phyloP scores from a whole-genome alignment of 352 stramenopile genomes.

The Phytophthora agathidicida region DNA sequence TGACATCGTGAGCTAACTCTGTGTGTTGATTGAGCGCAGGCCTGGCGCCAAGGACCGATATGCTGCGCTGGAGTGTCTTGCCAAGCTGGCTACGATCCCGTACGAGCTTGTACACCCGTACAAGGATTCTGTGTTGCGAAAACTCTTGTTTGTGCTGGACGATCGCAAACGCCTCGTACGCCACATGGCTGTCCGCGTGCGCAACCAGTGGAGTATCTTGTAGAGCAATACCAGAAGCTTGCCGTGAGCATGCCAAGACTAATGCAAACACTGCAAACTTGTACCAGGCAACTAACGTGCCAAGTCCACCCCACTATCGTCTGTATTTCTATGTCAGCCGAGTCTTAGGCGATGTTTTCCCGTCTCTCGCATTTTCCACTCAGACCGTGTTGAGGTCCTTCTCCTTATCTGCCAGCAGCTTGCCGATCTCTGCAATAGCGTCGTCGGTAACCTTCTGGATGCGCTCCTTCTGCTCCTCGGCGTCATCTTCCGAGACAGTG shows the following conservation, averaged over 20 bases:
- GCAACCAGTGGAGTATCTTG: constrained; percentile 92
- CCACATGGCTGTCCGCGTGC: constrained; percentile 85
- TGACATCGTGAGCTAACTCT: constrained; percentile 4
- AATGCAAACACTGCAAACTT: constrained; percentile 16
- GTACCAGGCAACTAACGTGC: constrained; percentile 5
- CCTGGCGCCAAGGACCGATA: constrained; percentile 67
- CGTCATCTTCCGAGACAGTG: constrained; percentile 74
- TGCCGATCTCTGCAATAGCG: constrained; percentile 69
- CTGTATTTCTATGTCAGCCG: constrained; percentile 28
- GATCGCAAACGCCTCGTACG: constrained; percentile 90
- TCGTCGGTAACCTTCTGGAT: constrained; percentile 87
- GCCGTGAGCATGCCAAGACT: constrained; percentile 11
- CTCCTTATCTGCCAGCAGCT: constrained; percentile 78
- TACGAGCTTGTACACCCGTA: constrained; percentile 91
- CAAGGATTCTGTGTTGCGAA: constrained; percentile 82
- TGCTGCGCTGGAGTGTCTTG: constrained; percentile 78
- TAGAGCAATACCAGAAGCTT: constrained; percentile 41
- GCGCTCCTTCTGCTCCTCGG: constrained; percentile 74
- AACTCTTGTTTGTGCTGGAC: constrained; percentile 79
- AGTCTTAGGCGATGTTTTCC: neutral
- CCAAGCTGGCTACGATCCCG: constrained; percentile 77
- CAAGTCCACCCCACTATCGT: neutral
- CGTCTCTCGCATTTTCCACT: constrained; percentile 1
- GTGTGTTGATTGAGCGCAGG: constrained; percentile 28
- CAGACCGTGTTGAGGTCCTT: constrained; percentile 78